phyloP scores from a whole-genome alignment of 2,329 filamentous ascomycete species.

The Fusarium sambucinum region DNA sequence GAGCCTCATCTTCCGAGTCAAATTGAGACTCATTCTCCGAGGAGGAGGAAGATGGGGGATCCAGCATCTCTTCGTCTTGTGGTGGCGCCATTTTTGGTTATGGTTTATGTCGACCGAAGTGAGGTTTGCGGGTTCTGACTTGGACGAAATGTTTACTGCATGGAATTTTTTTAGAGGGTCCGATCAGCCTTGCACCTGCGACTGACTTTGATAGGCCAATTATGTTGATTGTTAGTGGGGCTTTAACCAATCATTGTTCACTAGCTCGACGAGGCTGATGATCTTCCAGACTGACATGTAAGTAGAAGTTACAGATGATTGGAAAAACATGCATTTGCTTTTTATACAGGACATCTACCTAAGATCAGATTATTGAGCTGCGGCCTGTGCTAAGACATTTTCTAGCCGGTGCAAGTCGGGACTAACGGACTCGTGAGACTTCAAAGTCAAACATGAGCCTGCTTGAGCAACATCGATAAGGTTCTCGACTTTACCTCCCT shows the following conservation, averaged over 20 bases:
- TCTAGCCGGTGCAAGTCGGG: conserved; percentile 63
- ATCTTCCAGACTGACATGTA: conserved; percentile 26
- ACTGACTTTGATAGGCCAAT: conserved; percentile 34
- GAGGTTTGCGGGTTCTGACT: conserved; percentile 30
- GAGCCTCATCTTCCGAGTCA: conserved; percentile 47
- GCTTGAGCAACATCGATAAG: conserved; percentile 84
- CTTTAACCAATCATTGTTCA: conserved; percentile 36
- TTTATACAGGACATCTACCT: conserved; percentile 9
- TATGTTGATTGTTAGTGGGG: conserved; percentile 2
- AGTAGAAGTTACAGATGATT: neutral
- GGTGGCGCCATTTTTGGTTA: conserved; percentile 51
- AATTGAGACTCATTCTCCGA: conserved; percentile 50
- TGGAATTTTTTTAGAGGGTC: conserved; percentile 52
- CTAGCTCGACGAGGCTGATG: conserved; percentile 36
- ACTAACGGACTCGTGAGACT: conserved; percentile 79
- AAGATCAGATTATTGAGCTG: conserved; percentile 21
- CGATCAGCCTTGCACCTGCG: conserved; percentile 49
- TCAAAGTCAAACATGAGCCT: conserved; percentile 83
- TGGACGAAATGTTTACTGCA: conserved; percentile 39
- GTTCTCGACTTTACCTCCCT: conserved; percentile 66
- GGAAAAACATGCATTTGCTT: neutral
- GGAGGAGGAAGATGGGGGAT: conserved; percentile 45
- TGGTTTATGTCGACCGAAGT: conserved; percentile 21
- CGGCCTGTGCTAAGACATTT: conserved; percentile 51
- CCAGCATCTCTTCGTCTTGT: conserved; percentile 48